Evolutionary conservation across 306 rosid species (phyloP).

Genomic region (Gastrolobium villosum): DNA sequence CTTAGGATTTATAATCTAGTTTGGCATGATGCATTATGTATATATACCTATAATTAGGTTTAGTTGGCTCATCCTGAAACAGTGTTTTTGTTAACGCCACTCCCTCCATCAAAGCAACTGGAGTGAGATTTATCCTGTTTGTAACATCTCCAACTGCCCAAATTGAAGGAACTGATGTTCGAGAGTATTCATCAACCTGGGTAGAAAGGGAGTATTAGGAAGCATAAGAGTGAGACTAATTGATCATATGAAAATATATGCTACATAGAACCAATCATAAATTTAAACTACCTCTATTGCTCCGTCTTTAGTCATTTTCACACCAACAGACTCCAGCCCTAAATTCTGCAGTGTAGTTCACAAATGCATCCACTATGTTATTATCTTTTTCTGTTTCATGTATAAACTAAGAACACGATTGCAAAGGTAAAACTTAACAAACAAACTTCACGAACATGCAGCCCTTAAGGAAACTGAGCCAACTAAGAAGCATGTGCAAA

Average conservation of each 20-base stretch:
- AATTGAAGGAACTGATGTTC: constrained; percentile 90
- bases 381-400: constrained; percentile 24
- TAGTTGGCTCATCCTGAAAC: constrained; percentile 85
- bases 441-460: constrained; percentile 38
- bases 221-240: not conserved
- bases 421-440: constrained; percentile 25
- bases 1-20: not conserved
- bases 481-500: constrained; percentile 31
- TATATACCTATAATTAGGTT: constrained; percentile 87
- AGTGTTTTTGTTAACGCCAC: constrained; percentile 82
- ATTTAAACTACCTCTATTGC: constrained; percentile 82
- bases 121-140: constrained; percentile 91
- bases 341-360: constrained; percentile 70
- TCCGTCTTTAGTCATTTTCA: constrained; percentile 75
- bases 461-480: constrained; percentile 18
- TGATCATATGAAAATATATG: not conserved
- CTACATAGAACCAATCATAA: constrained; percentile 38
- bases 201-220: not conserved
- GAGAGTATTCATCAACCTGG: constrained; percentile 96
- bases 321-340: constrained; percentile 94
- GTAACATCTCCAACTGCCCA: constrained; percentile 99
- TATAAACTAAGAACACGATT: constrained; percentile 32
- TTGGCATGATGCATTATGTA: constrained; percentile 41
- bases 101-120: constrained; percentile 99
- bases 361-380: constrained; percentile 21